phyloP scores from a whole-genome alignment of 768 basidiomycete species.

The Tylopilus rubrobrunneus region DNA sequence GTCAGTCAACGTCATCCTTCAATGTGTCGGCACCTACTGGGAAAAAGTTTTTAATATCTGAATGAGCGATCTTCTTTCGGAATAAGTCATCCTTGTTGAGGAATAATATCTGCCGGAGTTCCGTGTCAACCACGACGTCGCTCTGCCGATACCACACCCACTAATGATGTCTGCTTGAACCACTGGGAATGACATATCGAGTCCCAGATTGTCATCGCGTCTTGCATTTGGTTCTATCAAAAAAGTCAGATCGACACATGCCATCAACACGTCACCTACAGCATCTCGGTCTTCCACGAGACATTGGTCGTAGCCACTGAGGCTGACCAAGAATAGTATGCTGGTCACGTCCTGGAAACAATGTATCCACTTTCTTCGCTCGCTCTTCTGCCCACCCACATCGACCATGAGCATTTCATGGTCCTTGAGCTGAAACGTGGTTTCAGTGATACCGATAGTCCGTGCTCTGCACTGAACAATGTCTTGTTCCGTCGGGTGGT shows the following conservation, averaged over 20 bases:
- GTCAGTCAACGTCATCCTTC: not conserved
- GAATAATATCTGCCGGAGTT: conserved; percentile 70
- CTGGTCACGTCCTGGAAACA: conserved; percentile 94
- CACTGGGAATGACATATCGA: conserved; percentile 97
- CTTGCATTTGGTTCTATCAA: conserved; percentile 93
- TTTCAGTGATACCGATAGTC: conserved; percentile 90
- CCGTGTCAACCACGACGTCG: conserved; percentile 1
- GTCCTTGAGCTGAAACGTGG: conserved; percentile 71
- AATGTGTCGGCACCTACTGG: conserved; percentile 45
- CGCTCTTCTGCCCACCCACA: conserved; percentile 91
- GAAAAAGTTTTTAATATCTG: conserved; percentile 87
- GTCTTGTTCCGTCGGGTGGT: conserved; percentile 78
- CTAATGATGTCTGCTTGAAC: conserved; percentile 93
- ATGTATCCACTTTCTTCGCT: conserved; percentile 91
- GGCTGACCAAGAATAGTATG: conserved; percentile 85
- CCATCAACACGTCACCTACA: conserved; percentile 41
- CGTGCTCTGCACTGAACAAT: conserved; percentile 83
- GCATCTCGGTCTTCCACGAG: conserved; percentile 90
- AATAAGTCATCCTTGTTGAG: conserved; percentile 96
- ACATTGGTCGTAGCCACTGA: conserved; percentile 94
- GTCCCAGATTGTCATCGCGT: conserved; percentile 98
- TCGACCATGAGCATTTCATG: conserved; percentile 93
- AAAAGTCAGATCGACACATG: conserved; percentile 1
- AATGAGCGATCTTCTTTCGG: conserved; percentile 72
- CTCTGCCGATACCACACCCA: conserved; percentile 34